phyloP scores from a whole-genome alignment of 2,329 filamentous ascomycete genomes.

The Cladosporium sp. region DNA sequence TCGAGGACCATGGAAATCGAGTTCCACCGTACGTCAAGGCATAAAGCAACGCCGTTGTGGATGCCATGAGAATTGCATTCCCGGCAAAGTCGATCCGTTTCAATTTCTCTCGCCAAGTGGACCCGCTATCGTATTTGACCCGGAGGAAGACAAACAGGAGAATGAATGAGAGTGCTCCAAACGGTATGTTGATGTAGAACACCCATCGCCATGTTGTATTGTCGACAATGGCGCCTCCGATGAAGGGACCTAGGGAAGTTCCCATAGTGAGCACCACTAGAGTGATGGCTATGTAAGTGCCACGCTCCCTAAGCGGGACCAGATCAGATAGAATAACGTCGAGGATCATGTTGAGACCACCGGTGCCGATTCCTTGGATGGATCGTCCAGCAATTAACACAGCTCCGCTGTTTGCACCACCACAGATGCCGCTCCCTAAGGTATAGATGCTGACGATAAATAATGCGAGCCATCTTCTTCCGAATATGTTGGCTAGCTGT shows the following conservation, averaged over 20 bases:
- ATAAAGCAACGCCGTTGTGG: conserved; percentile 45
- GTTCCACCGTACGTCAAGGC: conserved; percentile 51
- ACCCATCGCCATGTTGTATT: conserved; percentile 49
- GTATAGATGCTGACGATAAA: conserved; percentile 50
- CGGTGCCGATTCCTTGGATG: conserved; percentile 56
- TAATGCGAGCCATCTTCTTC: conserved; percentile 38
- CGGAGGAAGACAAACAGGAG: neutral
- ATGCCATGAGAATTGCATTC: conserved; percentile 45
- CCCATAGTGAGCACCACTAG: conserved; percentile 47
- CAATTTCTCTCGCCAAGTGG: neutral
- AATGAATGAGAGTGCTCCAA: conserved; percentile 27
- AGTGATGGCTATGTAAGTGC: conserved; percentile 45
- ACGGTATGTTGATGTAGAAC: conserved; percentile 45
- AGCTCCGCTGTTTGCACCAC: conserved; percentile 46
- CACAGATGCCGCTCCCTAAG: conserved; percentile 56
- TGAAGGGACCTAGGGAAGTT: conserved; percentile 43
- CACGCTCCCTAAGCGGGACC: conserved; percentile 51
- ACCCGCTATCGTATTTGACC: neutral
- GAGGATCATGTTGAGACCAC: conserved; percentile 49
- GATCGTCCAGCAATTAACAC: conserved; percentile 57
- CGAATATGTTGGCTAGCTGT: conserved; percentile 23
- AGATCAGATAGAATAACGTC: conserved; percentile 56
- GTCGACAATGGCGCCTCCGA: conserved; percentile 46
- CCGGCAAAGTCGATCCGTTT: conserved; percentile 50
- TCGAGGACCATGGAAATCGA: conserved; percentile 46